Evolutionary conservation across 2,329 filamentous ascomycete species (phyloP).

Genomic region (Exophiala lecanii-corni): DNA sequence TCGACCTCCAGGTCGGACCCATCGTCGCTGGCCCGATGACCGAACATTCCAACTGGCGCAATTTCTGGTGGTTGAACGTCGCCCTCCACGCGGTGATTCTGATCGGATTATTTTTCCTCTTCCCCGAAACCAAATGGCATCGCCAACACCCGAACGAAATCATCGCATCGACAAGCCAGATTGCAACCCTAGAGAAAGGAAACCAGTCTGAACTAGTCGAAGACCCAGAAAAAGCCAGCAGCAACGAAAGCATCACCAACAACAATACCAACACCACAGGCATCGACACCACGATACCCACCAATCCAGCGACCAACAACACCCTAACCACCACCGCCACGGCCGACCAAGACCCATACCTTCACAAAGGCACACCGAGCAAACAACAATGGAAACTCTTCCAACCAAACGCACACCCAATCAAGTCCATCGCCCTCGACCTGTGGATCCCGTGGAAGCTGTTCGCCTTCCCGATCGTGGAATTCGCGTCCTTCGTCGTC

Average conservation of each 20-base stretch:
- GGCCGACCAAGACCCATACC: slow-evolving; percentile 47
- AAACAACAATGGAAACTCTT: slow-evolving; percentile 54
- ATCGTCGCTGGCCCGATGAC: slow-evolving; percentile 60
- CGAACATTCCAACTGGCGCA: slow-evolving; percentile 54
- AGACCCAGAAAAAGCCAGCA: slow-evolving; percentile 13
- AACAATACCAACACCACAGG: slow-evolving; percentile 5
- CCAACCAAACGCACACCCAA: slow-evolving; percentile 43
- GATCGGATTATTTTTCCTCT: slow-evolving; percentile 53
- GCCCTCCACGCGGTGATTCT: slow-evolving; percentile 48
- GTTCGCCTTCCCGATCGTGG: slow-evolving; percentile 58
- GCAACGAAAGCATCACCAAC: slow-evolving; percentile 3
- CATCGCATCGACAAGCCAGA: not conserved
- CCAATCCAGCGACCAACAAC: slow-evolving; percentile 19
- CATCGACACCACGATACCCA: no score
- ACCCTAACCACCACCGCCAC: slow-evolving; percentile 24
- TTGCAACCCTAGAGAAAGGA: slow-evolving; percentile 5
- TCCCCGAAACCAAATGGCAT: slow-evolving; percentile 60
- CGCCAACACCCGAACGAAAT: slow-evolving; percentile 36
- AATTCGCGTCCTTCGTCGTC: slow-evolving; percentile 58
- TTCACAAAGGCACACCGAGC: slow-evolving; percentile 52
- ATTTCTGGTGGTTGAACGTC: slow-evolving; percentile 64
- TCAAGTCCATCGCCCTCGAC: slow-evolving; percentile 46
- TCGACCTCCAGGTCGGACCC: slow-evolving; percentile 41
- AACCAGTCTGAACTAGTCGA: slow-evolving; percentile 2
- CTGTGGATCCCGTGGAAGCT: slow-evolving; percentile 61